These are phyloP conservation scores for Fusarium sacchari DNA, from an alignment of 2,329 filamentous ascomycete species.

Conservation along the genomic window DNA sequence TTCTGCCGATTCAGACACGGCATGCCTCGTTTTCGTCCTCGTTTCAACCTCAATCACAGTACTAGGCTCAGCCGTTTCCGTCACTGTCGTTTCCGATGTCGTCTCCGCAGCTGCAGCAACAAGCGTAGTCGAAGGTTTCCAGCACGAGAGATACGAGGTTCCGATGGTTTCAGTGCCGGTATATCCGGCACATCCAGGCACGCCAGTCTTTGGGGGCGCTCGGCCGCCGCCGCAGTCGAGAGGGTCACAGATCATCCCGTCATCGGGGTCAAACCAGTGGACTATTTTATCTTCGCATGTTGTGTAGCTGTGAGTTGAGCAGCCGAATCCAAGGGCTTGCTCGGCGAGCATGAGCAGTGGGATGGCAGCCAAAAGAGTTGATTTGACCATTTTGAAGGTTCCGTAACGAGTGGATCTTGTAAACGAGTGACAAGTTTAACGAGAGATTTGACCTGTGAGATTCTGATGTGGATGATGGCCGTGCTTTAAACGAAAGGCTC, in stretches of 20 bases:
- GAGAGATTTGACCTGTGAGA: not conserved
- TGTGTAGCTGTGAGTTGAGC: slow-evolving; percentile 28
- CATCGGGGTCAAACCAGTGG: slow-evolving; percentile 58
- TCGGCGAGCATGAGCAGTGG: slow-evolving; percentile 21
- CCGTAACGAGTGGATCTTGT: not conserved
- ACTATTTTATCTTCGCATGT: slow-evolving; percentile 40
- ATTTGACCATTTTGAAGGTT: slow-evolving; percentile 9
- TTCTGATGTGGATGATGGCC: not conserved
- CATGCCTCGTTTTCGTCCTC: not conserved
- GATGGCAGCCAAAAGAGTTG: not conserved
- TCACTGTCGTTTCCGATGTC: not conserved
- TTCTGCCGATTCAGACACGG: not conserved
- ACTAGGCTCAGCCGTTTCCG: not conserved
- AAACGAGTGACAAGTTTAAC: slow-evolving; percentile 4
- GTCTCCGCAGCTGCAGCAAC: not conserved
- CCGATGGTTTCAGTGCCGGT: slow-evolving; percentile 47
- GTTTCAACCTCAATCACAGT: not conserved
- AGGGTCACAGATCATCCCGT: slow-evolving; percentile 61
- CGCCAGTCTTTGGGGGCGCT: slow-evolving; percentile 59
- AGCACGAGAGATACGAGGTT: slow-evolving; percentile 32
- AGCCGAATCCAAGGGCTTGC: slow-evolving; percentile 17
- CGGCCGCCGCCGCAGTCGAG: slow-evolving; percentile 65
- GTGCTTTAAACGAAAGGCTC: not conserved
- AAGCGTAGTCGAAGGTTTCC: slow-evolving; percentile 20
- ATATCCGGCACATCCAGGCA: slow-evolving; percentile 60